A percentile compares a stretch with the other conserved stretches of the same genome.
Evolutionary conservation across 2,329 filamentous ascomycete genomes (phyloP).

Genomic region (Talaromyces atroroseus): DNA sequence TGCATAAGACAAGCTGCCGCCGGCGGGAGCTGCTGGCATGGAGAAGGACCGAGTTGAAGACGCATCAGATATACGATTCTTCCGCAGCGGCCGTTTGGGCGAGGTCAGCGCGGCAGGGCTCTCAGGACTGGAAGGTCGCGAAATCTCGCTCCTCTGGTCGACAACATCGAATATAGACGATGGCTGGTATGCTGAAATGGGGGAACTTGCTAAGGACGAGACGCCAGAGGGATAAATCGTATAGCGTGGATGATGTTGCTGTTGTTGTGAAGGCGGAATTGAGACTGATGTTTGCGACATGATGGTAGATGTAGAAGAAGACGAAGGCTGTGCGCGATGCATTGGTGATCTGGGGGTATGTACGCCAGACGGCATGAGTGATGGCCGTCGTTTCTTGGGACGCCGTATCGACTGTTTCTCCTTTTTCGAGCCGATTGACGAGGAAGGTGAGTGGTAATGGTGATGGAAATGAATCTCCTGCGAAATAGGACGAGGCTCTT

Average conservation of each 20-base stretch:
- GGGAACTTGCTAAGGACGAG: slow-evolving; percentile 76
- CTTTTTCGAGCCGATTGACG: slow-evolving; percentile 44
- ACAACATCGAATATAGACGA: slow-evolving; percentile 74
- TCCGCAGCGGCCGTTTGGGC: slow-evolving; percentile 59
- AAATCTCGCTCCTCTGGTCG: slow-evolving; percentile 60
- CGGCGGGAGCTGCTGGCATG: slow-evolving; percentile 5
- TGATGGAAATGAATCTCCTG: slow-evolving; percentile 90
- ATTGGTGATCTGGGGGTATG: slow-evolving; percentile 30
- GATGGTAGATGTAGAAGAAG: slow-evolving; percentile 51
- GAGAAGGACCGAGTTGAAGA: slow-evolving; percentile 41
- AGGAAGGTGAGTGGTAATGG: slow-evolving; percentile 74
- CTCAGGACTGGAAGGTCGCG: slow-evolving; percentile 73
- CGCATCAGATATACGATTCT: slow-evolving; percentile 53
- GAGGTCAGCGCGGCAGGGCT: slow-evolving; percentile 58
- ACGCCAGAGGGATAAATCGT: slow-evolving; percentile 41
- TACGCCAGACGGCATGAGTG: slow-evolving; percentile 28
- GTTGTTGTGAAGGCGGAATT: slow-evolving; percentile 41
- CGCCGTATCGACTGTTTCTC: slow-evolving; percentile 45
- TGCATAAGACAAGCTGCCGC: not conserved
- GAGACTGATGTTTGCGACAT: slow-evolving; percentile 60
- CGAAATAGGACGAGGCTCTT: slow-evolving; percentile 47
- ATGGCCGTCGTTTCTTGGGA: slow-evolving; percentile 66
- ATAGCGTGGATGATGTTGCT: slow-evolving; percentile 27
- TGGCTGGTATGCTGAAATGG: slow-evolving; percentile 64
- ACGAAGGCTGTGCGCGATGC: slow-evolving; percentile 23